Evolutionary conservation across 345 rosid genomes (phyloP), one percentile per base, ranked within the genome.

Genomic region (Ceriops decandra): DNA sequence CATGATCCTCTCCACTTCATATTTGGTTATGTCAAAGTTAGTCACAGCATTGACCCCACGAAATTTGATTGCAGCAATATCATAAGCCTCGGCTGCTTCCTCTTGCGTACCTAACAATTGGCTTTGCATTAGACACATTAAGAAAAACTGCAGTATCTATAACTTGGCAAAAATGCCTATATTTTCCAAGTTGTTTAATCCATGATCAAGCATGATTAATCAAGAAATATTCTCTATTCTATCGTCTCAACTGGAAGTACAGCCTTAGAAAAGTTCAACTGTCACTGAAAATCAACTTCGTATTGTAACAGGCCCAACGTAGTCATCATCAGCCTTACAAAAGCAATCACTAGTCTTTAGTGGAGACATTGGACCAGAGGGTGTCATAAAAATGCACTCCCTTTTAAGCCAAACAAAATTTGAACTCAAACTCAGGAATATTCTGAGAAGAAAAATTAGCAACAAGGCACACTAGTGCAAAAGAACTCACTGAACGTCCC

Each of bases 71-170:
- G 96, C 96, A 9, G 96, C 96, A 3, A 89, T 53, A 64, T 89
- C 96, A 57, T 89, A 89, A 27, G 96, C 90, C 70, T 89, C 96
- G 1, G 96, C 96, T 13, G 96, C 96, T 80, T 89, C 96, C 80
- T 89, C 96, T 73, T 89, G 96, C 19, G 96, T 87, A 71, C 92
- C 92, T 87, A 74, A 24, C 33, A 62, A 53, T 63, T 28, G 57
- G 6, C 52, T 72, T 19, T 0, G 46, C 0, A 10, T 9, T 7
- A 30, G 24, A 59, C 42, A 71, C 32, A 24, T 36, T 33, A 5
- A 28, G 3, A 47, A 33, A 7, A 33, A 33, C 9, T 7, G 7
- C 36, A 33, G 36, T 33, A 33, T 0, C 22, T 15, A 52, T 15
- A 11, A 46, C 10, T 33, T 62, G 26, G 0, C 8, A 11, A 2